These are phyloP conservation scores for Physocladia obscura DNA, from an alignment of 192 early-diverging fungal species.

Conservation along the genomic window DNA sequence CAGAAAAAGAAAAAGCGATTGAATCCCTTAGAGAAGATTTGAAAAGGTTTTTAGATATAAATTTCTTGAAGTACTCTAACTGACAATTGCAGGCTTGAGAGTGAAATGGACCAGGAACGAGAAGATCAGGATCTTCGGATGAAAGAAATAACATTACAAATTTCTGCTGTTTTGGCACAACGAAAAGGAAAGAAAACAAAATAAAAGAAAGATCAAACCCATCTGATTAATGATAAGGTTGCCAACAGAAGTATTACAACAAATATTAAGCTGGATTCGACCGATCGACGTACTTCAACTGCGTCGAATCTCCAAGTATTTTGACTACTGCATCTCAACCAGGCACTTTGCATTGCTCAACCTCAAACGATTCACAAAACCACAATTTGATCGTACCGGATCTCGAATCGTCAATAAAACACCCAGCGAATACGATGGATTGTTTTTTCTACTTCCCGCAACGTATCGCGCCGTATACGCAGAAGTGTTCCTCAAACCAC, in stretches of 20 bases:
- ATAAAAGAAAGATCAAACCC: constrained; percentile 10
- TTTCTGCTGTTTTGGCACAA: constrained; percentile 31
- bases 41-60: constrained; percentile 7
- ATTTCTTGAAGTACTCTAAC: neutral
- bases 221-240: neutral
- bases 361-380: neutral
- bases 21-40: constrained; percentile 38
- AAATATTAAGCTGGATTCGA: constrained; percentile 20
- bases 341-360: neutral
- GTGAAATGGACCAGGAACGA: constrained; percentile 29
- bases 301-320: neutral
- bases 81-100: neutral
- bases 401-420: neutral
- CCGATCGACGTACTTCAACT: neutral
- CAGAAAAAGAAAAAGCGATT: constrained; percentile 29
- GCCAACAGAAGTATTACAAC: constrained; percentile 5
- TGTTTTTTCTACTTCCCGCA: constrained; percentile 6
- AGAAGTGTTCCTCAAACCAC: neutral
- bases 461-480: neutral
- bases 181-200: constrained; percentile 9
- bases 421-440: neutral
- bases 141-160: constrained; percentile 49
- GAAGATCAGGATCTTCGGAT: constrained; percentile 43
- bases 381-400: neutral
- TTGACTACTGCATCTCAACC: neutral